Percentiles rank a stretch among this genome's conserved stretches.
phyloP scores from a whole-genome alignment of 2,329 filamentous ascomycete genomes.

The Arthrinium phaeospermum region DNA sequence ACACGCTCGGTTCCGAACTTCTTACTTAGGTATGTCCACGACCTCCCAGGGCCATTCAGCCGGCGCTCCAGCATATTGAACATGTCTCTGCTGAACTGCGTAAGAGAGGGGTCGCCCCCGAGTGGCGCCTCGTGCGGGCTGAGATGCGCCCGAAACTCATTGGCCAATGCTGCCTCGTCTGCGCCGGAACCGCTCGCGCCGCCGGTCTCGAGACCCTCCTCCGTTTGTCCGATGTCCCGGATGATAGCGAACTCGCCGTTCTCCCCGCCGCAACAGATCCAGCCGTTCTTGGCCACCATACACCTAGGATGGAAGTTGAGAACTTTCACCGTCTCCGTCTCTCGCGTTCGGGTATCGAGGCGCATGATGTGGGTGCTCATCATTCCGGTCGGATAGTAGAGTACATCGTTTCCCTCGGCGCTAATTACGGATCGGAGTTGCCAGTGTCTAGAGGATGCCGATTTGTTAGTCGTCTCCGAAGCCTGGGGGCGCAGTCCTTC shows the following conservation, averaged over 20 bases:
- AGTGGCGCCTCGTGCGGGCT: conserved; percentile 32
- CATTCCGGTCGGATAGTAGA: conserved; percentile 84
- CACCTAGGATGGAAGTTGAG: conserved; percentile 81
- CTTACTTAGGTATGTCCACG: conserved; percentile 55
- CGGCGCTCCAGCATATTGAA: conserved; percentile 39
- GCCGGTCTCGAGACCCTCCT: conserved; percentile 26
- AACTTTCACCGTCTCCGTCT: conserved; percentile 74
- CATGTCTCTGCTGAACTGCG: conserved; percentile 39
- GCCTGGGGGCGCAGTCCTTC: background rate
- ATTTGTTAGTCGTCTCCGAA: conserved; percentile 12
- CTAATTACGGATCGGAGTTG: conserved; percentile 91
- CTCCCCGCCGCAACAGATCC: conserved; percentile 90
- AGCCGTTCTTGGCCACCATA: conserved; percentile 83
- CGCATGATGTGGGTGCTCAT: conserved; percentile 70
- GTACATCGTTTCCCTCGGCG: conserved; percentile 73
- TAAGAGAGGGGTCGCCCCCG: conserved; percentile 43
- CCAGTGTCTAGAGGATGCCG: conserved; percentile 67
- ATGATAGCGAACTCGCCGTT: conserved; percentile 87
- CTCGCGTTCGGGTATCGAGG: conserved; percentile 71
- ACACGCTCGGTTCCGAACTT: conserved; percentile 66
- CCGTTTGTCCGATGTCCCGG: conserved; percentile 48
- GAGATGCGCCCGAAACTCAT: conserved; percentile 30
- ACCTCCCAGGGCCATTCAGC: conserved; percentile 48
- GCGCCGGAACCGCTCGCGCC: conserved; percentile 23
- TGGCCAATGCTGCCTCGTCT: conserved; percentile 34